phyloP scores from a whole-genome alignment of 2,329 filamentous ascomycete genomes.

The Celoporthe dispersa region DNA sequence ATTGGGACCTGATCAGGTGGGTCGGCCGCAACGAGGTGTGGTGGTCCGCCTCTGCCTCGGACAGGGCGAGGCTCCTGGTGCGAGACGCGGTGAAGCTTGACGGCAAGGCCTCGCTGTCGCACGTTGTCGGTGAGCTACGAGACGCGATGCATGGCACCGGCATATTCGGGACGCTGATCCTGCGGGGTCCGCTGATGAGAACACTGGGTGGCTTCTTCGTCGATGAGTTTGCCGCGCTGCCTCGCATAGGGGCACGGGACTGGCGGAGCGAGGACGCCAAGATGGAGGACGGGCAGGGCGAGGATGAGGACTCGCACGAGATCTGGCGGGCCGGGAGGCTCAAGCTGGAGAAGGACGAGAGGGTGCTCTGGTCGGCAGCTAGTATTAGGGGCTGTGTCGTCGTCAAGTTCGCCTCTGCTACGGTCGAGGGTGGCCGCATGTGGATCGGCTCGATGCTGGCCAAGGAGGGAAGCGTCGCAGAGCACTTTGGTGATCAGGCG shows the following conservation, averaged over 20 bases:
- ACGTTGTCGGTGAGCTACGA: conserved; percentile 44
- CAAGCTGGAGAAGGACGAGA: conserved; percentile 59
- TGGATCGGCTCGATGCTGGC: conserved; percentile 80
- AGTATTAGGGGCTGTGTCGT: conserved; percentile 81
- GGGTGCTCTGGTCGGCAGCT: conserved; percentile 81
- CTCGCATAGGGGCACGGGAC: conserved; percentile 81
- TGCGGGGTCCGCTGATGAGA: conserved; percentile 74
- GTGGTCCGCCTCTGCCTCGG: conserved; percentile 41
- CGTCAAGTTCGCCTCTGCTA: conserved; percentile 85
- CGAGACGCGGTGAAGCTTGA: conserved; percentile 83
- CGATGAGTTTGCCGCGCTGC: conserved; percentile 75
- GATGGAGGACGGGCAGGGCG: conserved; percentile 41
- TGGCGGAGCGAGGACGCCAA: conserved; percentile 64
- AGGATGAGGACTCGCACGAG: conserved; percentile 48
- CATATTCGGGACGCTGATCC: conserved; percentile 82
- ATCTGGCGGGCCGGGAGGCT: conserved; percentile 61
- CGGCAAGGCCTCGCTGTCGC: conserved; percentile 36
- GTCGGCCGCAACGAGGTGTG: conserved; percentile 89
- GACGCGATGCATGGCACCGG: conserved; percentile 75
- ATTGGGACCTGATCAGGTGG: conserved; percentile 84
- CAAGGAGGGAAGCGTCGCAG: conserved; percentile 72
- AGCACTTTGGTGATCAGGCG: conserved; percentile 79
- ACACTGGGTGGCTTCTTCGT: conserved; percentile 75
- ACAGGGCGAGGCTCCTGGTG: conserved; percentile 68
- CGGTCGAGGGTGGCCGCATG: conserved; percentile 77